A percentile compares a stretch with the other conserved stretches of the same genome.
phyloP scores from a whole-genome alignment of 2,329 filamentous ascomycete species.

The Monosporascus sp. region DNA sequence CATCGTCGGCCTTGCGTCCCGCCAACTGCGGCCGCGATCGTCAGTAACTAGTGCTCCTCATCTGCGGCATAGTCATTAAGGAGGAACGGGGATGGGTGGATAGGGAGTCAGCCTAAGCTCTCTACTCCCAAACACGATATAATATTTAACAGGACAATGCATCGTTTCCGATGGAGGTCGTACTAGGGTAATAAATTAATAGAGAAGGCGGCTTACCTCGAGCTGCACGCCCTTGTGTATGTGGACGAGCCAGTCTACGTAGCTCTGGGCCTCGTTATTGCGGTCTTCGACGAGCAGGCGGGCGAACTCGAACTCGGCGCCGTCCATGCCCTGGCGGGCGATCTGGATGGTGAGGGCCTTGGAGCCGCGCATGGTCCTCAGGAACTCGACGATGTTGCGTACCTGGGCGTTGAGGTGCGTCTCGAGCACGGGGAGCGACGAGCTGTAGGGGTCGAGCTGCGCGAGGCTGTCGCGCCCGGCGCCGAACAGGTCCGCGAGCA shows the following conservation, averaged over 20 bases:
- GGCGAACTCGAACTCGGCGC: constrained; percentile 95
- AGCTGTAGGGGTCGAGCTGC: constrained; percentile 73
- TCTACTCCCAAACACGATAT: too few species aligned
- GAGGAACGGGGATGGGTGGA: background rate
- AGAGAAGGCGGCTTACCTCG: constrained; percentile 52
- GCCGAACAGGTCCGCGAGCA: constrained; percentile 87
- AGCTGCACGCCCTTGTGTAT: constrained; percentile 89
- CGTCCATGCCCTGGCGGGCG: constrained; percentile 86
- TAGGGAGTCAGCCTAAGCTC: background rate
- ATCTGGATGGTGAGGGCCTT: constrained; percentile 88
- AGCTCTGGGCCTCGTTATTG: constrained; percentile 96
- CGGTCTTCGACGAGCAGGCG: constrained; percentile 85
- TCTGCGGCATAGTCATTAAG: background rate
- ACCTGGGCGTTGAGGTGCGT: constrained; percentile 94
- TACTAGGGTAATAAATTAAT: too few species aligned
- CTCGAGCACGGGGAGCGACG: constrained; percentile 74
- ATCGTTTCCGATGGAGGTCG: too few species aligned
- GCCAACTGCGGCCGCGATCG: background rate
- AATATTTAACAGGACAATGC: too few species aligned
- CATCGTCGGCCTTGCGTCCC: background rate
- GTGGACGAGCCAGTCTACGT: constrained; percentile 97
- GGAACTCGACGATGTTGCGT: constrained; percentile 85
- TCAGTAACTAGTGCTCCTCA: background rate
- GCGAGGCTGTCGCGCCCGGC: constrained; percentile 65
- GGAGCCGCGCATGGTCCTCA: constrained; percentile 72